Conservation (phyloP, 1,284 basidiomycete genomes). For the Cutaneotrichosporon cavernicola region DNA sequence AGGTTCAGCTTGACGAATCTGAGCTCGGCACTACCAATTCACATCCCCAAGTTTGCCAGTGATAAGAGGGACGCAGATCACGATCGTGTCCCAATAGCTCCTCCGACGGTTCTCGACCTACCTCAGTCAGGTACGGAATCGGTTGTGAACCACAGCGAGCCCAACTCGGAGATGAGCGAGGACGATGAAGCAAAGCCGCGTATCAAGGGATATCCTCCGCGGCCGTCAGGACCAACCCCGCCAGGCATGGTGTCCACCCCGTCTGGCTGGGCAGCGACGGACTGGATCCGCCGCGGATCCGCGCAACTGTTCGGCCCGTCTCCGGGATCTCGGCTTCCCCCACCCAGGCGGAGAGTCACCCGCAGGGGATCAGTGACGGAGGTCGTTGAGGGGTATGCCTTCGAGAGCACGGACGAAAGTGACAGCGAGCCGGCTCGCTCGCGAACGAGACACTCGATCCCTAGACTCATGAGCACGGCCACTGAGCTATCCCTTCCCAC, state of each 20-base stretch:
- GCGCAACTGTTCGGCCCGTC: conserved; percentile 41
- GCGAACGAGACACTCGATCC: neutral
- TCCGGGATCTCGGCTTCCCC: conserved; percentile 1
- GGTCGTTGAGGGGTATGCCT: conserved; percentile 23
- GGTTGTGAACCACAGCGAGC: neutral
- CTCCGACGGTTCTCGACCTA: conserved; percentile 22
- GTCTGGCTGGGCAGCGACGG: conserved; percentile 29
- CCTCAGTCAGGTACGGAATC: conserved; percentile 21
- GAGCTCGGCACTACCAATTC: conserved; percentile 6
- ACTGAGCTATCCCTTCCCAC: conserved; percentile 18
- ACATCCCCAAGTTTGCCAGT: conserved; percentile 21
- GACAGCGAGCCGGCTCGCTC: conserved; percentile 10
- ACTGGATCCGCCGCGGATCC: conserved; percentile 47
- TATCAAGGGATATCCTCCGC: conserved; percentile 41
- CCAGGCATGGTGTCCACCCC: conserved; percentile 28
- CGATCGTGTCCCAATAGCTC: conserved; percentile 22
- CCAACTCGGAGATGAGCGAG: conserved; percentile 9
- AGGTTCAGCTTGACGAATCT: conserved; percentile 5
- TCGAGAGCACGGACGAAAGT: conserved; percentile 22
- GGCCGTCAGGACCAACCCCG: conserved; percentile 38
- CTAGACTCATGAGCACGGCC: neutral
- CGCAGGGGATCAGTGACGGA: conserved; percentile 29
- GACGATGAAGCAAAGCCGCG: conserved; percentile 14
- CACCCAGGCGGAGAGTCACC: conserved; percentile 10
- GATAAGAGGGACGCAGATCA: conserved; percentile 8